phyloP scores from a whole-genome alignment of 2,329 filamentous ascomycete species.

The Pseudogymnoascus sp. region DNA sequence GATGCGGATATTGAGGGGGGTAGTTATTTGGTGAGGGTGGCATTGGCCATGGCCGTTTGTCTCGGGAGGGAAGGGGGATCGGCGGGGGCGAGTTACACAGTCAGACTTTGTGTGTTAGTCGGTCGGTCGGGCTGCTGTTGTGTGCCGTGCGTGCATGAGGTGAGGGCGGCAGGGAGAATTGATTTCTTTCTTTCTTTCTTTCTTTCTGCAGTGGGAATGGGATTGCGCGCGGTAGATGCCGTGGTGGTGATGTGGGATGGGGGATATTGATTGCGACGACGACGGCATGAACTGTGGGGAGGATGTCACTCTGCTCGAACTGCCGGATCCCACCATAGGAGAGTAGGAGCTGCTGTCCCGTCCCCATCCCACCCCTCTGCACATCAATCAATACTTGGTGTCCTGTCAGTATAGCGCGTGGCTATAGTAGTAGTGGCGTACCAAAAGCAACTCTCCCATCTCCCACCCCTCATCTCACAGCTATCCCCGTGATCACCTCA shows the following conservation, averaged over 20 bases:
- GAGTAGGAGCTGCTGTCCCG: not conserved
- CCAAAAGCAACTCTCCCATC: not conserved
- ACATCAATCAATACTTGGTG: not conserved
- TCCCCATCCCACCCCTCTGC: not conserved
- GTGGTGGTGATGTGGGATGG: not conserved
- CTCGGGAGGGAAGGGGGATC: not conserved
- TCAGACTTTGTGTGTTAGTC: not conserved
- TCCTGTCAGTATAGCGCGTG: not conserved
- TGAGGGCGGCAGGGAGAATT: not conserved
- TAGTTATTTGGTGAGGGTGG: not conserved
- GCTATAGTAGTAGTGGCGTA: not conserved
- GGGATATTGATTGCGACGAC: not conserved
- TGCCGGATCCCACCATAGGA: not conserved
- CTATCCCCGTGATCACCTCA: not conserved
- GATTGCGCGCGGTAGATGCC: not conserved
- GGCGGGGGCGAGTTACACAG: not conserved
- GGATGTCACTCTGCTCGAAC: not conserved
- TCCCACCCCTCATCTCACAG: not conserved
- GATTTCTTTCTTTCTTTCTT: not conserved
- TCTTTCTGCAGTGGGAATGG: not conserved
- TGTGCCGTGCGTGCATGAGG: not conserved
- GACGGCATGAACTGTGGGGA: not conserved
- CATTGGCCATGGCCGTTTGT: not conserved
- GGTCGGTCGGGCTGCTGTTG: not conserved
- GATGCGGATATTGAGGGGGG: not conserved